These are phyloP conservation scores for Nidularia sp. DNA, from an alignment of 768 basidiomycete genomes.

Conservation along the genomic window DNA sequence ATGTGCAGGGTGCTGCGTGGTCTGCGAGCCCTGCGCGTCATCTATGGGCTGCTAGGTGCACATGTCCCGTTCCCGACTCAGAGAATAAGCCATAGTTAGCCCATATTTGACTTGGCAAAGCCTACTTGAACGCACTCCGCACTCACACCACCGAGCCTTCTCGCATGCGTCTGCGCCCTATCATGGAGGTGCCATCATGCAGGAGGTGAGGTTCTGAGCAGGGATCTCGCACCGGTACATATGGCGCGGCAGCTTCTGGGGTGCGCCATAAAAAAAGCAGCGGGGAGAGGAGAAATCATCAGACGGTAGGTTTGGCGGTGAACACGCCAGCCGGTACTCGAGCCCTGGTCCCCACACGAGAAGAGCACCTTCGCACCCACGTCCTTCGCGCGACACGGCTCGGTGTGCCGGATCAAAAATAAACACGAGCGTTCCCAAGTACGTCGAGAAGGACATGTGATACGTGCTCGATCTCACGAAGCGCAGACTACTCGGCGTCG, in stretches of 20 bases:
- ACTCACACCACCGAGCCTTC: background rate
- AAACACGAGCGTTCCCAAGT: background rate
- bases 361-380: background rate
- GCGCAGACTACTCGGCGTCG: background rate
- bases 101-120: background rate
- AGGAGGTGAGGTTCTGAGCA: background rate
- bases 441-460: constrained; percentile 1
- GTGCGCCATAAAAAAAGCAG: background rate
- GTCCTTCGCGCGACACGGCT: background rate
- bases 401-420: constrained; percentile 3
- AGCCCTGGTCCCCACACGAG: background rate
- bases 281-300: background rate
- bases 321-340: background rate
- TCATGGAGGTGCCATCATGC: background rate
- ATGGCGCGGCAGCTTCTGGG: background rate
- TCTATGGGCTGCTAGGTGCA: no score
- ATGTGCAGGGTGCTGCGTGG: no score
- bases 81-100: no score
- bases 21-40: no score
- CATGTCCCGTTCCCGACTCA: no score
- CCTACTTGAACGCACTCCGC: background rate
- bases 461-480: background rate
- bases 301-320: background rate
- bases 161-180: background rate
- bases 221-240: no score